Evolutionary conservation across 345 rosid genomes (phyloP).

Genomic region (Litchi chinensis): DNA sequence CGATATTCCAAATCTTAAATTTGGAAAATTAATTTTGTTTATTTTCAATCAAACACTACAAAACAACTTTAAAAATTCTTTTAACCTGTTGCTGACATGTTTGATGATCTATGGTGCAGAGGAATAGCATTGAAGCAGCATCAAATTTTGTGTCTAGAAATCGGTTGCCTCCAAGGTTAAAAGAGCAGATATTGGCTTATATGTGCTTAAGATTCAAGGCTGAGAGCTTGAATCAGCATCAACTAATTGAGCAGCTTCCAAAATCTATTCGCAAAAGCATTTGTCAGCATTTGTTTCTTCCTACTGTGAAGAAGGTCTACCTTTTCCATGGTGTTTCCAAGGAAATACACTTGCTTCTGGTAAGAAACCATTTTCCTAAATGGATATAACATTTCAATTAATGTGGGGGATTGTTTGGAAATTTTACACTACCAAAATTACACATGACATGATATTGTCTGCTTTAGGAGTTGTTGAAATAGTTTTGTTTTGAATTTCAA

Average conservation of each 20-base stretch:
- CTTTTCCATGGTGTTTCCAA: slow-evolving; percentile 72
- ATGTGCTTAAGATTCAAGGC: slow-evolving; percentile 93
- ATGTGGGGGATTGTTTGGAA: background rate
- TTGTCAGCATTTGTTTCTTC: slow-evolving; percentile 80
- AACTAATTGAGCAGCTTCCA: slow-evolving; percentile 85
- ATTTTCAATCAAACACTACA: too few species aligned
- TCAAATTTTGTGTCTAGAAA: slow-evolving; percentile 79
- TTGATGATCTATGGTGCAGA: slow-evolving; percentile 42
- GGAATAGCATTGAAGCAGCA: slow-evolving; percentile 85
- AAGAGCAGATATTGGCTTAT: slow-evolving; percentile 83
- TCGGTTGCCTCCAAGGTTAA: slow-evolving; percentile 68
- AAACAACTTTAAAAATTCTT: too few species aligned
- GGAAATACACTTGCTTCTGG: slow-evolving; percentile 68
- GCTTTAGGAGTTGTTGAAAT: too few species aligned
- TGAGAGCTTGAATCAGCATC: slow-evolving; percentile 85
- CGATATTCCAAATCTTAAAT: too few species aligned
- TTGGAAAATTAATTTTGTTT: too few species aligned
- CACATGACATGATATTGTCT: too few species aligned
- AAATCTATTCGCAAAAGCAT: slow-evolving; percentile 87
- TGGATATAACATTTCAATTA: too few species aligned
- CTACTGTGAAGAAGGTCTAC: slow-evolving; percentile 68
- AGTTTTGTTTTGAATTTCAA: too few species aligned
- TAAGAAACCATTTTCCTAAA: slow-evolving; percentile 18
- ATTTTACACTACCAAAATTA: too few species aligned
- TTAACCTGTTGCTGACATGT: too few species aligned